Percentiles rank a stretch among this genome's conserved stretches.
Conservation (phyloP, 1,139 yeast genomes). For the Pichia sp. region DNA sequence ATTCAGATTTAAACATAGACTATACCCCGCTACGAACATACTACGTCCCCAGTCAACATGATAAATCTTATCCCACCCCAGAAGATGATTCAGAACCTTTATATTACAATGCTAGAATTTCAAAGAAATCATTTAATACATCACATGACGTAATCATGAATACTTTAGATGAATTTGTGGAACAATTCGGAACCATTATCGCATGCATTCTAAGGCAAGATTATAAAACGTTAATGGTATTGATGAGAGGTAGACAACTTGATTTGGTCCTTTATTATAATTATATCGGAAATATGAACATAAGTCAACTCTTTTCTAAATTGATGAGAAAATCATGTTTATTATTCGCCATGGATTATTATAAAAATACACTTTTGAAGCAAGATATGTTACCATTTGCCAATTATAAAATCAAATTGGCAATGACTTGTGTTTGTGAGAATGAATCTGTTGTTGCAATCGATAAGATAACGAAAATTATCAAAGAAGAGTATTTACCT, state of each 20-base stretch:
- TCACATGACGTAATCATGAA: background rate
- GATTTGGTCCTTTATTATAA: background rate
- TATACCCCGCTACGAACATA: background rate
- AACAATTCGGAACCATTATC: background rate
- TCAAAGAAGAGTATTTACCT: conserved; percentile 10
- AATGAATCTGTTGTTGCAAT: conserved; percentile 5
- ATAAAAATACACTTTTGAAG: conserved; percentile 10
- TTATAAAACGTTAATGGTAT: background rate
- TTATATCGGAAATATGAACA: background rate
- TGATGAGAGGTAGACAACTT: background rate
- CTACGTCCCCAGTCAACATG: background rate
- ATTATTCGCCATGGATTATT: conserved; percentile 7
- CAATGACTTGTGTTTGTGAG: conserved; percentile 7
- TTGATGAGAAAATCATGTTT: conserved; percentile 5
- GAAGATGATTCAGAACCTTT: background rate
- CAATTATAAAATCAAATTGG: conserved; percentile 3
- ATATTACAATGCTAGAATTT: too few species aligned
- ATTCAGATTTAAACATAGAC: background rate
- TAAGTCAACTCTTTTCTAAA: background rate
- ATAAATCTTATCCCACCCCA: background rate
- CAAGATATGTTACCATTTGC: conserved; percentile 9
- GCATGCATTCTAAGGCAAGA: background rate
- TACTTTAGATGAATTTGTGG: background rate
- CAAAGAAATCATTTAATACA: background rate
- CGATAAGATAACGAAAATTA: conserved; percentile 7